phyloP scores from a whole-genome alignment of 2,329 filamentous ascomycete genomes.

The Ascochyta koolunga region DNA sequence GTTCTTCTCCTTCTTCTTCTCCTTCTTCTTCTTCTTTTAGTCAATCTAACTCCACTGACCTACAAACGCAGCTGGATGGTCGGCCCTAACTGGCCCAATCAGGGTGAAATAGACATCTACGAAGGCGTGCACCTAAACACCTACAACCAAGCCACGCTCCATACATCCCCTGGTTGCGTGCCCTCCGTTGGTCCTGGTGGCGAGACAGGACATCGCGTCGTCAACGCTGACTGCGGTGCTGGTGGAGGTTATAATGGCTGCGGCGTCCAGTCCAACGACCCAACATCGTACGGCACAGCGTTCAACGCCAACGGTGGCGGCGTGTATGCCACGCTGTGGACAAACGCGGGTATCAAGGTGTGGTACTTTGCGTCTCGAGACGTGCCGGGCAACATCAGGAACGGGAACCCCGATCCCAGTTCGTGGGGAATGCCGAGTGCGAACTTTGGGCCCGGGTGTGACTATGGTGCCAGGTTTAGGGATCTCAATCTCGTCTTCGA shows the following conservation, averaged over 20 bases:
- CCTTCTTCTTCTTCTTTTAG: too few species aligned
- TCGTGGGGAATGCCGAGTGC: slow-evolving; percentile 52
- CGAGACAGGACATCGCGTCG: slow-evolving; percentile 37
- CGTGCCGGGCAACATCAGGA: slow-evolving; percentile 52
- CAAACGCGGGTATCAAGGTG: slow-evolving; percentile 51
- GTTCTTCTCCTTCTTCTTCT: too few species aligned
- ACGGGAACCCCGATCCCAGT: slow-evolving; percentile 49
- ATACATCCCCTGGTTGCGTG: slow-evolving; percentile 44
- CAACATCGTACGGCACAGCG: slow-evolving; percentile 44
- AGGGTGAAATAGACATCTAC: slow-evolving; percentile 44
- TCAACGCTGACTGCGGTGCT: slow-evolving; percentile 45
- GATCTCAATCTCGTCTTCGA: slow-evolving; percentile 54
- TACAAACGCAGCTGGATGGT: slow-evolving; percentile 43
- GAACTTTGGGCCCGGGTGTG: slow-evolving; percentile 44
- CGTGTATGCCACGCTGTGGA: slow-evolving; percentile 53
- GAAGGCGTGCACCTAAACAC: slow-evolving; percentile 49
- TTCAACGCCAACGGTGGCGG: slow-evolving; percentile 52
- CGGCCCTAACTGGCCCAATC: slow-evolving; percentile 49
- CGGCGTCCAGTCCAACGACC: slow-evolving; percentile 32
- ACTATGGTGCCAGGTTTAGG: slow-evolving; percentile 44
- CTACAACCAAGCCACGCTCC: slow-evolving; percentile 47
- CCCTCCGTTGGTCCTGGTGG: slow-evolving; percentile 42
- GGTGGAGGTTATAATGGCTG: slow-evolving; percentile 44
- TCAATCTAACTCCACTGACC: slow-evolving; percentile 7
- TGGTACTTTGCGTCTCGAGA: slow-evolving; percentile 53